Evolutionary conservation across 345 rosid species (phyloP).

Genomic region (Eucalyptus pauciflora): DNA sequence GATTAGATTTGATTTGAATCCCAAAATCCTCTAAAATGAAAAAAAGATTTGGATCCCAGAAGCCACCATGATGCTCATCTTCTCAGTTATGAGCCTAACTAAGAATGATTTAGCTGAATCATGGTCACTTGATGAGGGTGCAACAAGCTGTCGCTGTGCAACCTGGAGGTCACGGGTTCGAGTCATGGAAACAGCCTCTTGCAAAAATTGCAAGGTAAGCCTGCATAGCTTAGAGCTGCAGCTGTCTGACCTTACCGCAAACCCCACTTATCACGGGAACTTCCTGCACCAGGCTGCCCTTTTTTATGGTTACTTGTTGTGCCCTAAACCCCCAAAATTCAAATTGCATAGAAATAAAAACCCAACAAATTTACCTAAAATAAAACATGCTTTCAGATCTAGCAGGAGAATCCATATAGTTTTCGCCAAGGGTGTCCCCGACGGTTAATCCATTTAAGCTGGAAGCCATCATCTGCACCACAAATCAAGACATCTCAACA

Average conservation of each 20-base stretch:
- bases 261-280: background rate
- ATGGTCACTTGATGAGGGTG: background rate
- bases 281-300: background rate
- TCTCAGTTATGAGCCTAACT: background rate
- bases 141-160: background rate
- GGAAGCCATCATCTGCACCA: slow-evolving; percentile 83
- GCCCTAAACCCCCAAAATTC: background rate
- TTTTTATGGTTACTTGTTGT: background rate
- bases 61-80: background rate
- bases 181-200: background rate
- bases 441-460: slow-evolving; percentile 91
- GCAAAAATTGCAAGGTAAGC: background rate
- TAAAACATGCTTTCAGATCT: slow-evolving; percentile 45
- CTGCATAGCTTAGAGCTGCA: too few relatives aligned
- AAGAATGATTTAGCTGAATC: background rate
- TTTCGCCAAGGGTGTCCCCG: slow-evolving; percentile 75
- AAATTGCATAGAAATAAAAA: background rate
- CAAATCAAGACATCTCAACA: background rate
- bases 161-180: background rate
- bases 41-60: background rate
- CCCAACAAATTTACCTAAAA: slow-evolving; percentile 10
- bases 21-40: background rate
- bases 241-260: background rate
- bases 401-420: slow-evolving; percentile 77
- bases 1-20: background rate